phyloP scores from a whole-genome alignment of 306 rosid genomes.

The Inga laurina region DNA sequence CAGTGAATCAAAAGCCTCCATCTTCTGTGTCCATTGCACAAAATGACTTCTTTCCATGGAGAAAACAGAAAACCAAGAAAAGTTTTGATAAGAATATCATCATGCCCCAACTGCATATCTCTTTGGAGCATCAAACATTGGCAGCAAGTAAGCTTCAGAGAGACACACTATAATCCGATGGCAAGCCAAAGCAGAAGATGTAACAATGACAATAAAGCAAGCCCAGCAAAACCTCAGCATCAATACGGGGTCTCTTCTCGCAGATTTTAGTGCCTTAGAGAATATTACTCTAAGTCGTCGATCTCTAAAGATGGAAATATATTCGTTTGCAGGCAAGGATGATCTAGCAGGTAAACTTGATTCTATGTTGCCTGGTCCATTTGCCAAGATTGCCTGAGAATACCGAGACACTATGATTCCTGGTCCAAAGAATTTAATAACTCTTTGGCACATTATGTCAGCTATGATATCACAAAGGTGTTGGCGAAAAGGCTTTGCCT shows the following conservation, averaged over 20 bases:
- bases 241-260: conserved; percentile 56
- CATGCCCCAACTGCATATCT: conserved; percentile 67
- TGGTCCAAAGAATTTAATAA: conserved; percentile 49
- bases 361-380: conserved; percentile 52
- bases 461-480: conserved; percentile 65
- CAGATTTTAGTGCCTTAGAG: conserved; percentile 59
- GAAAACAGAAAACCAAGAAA: not conserved
- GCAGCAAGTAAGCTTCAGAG: conserved; percentile 66
- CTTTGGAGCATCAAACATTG: conserved; percentile 53
- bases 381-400: conserved; percentile 42
- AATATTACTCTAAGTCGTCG: conserved; percentile 75
- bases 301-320: conserved; percentile 60
- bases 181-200: conserved; percentile 75
- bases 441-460: conserved; percentile 65
- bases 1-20: conserved; percentile 15
- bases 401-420: conserved; percentile 42
- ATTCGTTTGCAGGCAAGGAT: conserved; percentile 34
- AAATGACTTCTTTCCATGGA: conserved; percentile 25
- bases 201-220: conserved; percentile 51
- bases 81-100: conserved; percentile 38
- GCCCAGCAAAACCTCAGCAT: conserved; percentile 72
- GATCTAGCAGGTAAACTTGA: conserved; percentile 34
- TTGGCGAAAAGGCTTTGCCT: conserved; percentile 66
- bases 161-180: conserved; percentile 57
- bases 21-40: not conserved